A percentile compares a stretch with the other conserved stretches of the same genome.
phyloP scores from a whole-genome alignment of 78 protist genomes.

The Acrasis kona region DNA sequence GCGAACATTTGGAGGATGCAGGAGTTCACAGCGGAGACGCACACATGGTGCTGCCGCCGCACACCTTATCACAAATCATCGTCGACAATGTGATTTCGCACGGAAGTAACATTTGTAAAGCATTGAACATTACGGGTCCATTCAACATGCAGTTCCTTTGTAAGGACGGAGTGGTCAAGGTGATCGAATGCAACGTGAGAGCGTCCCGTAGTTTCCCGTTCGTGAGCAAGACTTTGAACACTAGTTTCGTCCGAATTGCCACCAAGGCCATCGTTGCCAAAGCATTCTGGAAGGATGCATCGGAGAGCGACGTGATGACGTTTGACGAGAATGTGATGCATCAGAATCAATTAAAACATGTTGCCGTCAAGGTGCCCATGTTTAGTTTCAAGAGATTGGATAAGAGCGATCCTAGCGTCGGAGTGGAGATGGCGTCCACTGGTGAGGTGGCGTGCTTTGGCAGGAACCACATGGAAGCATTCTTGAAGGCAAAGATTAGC shows the following conservation, averaged over 20 bases:
- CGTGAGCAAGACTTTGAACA: slow-evolving; percentile 69
- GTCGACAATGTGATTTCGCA: slow-evolving; percentile 44
- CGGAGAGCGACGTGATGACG: too few relatives aligned
- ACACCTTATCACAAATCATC: slow-evolving; percentile 61
- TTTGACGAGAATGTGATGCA: background rate
- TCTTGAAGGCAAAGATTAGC: slow-evolving; percentile 80
- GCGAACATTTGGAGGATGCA: slow-evolving; percentile 97
- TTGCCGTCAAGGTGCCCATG: slow-evolving; percentile 86
- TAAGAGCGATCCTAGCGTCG: slow-evolving; percentile 92
- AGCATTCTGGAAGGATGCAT: too few relatives aligned
- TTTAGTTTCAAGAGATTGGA: slow-evolving; percentile 88
- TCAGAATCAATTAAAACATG: slow-evolving; percentile 2
- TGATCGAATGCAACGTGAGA: slow-evolving; percentile 91
- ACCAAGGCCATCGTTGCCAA: slow-evolving; percentile 64
- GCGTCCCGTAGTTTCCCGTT: slow-evolving; percentile 92
- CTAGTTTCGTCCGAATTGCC: slow-evolving; percentile 54
- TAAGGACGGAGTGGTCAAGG: slow-evolving; percentile 80
- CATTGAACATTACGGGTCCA: slow-evolving; percentile 86
- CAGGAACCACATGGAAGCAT: slow-evolving; percentile 66
- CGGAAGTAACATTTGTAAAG: slow-evolving; percentile 46
- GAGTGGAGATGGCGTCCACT: slow-evolving; percentile 97
- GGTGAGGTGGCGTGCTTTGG: slow-evolving; percentile 97
- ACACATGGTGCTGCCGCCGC: slow-evolving; percentile 85
- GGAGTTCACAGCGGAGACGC: slow-evolving; percentile 98
- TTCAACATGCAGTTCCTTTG: slow-evolving; percentile 93